These are phyloP conservation scores for Pseudogymnoascus sp. DNA, from an alignment of 2,329 filamentous ascomycete genomes.

Conservation along the genomic window DNA sequence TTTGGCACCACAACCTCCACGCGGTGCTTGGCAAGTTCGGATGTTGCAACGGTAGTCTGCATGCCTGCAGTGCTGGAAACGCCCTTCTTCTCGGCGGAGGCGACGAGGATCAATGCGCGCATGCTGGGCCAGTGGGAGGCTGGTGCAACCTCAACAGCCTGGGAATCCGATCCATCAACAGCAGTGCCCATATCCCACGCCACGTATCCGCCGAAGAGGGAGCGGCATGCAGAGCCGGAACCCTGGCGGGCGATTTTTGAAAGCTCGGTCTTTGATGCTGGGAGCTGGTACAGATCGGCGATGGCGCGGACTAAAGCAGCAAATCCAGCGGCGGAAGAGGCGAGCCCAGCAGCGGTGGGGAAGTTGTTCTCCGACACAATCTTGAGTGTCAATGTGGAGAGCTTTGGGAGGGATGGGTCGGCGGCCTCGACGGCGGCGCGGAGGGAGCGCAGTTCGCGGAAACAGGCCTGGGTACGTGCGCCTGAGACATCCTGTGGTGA, in stretches of 20 bases:
- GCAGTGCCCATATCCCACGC: slow-evolving; percentile 78
- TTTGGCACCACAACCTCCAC: slow-evolving; percentile 69
- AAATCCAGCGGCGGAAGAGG: slow-evolving; percentile 62
- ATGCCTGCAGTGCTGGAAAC: slow-evolving; percentile 89
- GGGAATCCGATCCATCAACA: slow-evolving; percentile 74
- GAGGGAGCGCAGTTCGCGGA: slow-evolving; percentile 73
- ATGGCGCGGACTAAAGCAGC: slow-evolving; percentile 73
- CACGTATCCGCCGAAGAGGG: slow-evolving; percentile 89
- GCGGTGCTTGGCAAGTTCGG: slow-evolving; percentile 73
- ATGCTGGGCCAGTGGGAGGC: slow-evolving; percentile 92
- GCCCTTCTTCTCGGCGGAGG: slow-evolving; percentile 89
- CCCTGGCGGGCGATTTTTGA: slow-evolving; percentile 87
- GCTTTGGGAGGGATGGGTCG: slow-evolving; percentile 68
- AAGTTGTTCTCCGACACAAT: slow-evolving; percentile 98
- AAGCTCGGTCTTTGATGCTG: slow-evolving; percentile 71
- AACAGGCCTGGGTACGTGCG: slow-evolving; percentile 87
- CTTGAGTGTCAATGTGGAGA: slow-evolving; percentile 67
- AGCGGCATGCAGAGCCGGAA: slow-evolving; percentile 88
- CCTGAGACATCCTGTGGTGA: slow-evolving; percentile 75
- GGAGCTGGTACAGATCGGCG: slow-evolving; percentile 82
- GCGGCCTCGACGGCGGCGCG: slow-evolving; percentile 66
- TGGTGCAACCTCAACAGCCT: slow-evolving; percentile 80
- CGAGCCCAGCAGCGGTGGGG: slow-evolving; percentile 88
- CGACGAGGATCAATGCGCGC: slow-evolving; percentile 85
- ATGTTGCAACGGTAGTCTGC: slow-evolving; percentile 93